Evolutionary conservation across 1,284 basidiomycete species (phyloP), one percentile per base, ranked within the genome.

Genomic region (Leccinum pallidistipes): DNA sequence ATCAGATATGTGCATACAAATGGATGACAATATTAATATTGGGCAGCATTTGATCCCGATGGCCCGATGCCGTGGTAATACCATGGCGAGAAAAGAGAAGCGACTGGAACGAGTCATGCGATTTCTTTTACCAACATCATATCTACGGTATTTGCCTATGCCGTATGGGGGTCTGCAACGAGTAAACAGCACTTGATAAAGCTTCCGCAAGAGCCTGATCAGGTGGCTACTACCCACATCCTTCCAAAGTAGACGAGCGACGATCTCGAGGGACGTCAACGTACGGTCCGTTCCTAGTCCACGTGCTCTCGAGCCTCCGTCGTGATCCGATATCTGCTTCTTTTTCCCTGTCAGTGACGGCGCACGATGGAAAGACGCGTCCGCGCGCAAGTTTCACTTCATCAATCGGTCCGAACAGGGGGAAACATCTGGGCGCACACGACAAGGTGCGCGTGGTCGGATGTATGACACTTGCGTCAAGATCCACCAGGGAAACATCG

Each of bases 211-310:
- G 24, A 29, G 52, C 32, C 54, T 58, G 56, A 70, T 66, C 66
- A 58, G 50, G 60, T 58, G 64, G 58, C 54, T 55, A 65, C 40
- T 55, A 65, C 40, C 71, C 68, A 66, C 66, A 62, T 67, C 69
- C 49, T 68, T 73, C 71, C 68, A 70, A 65, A 68, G 54, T 11
- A 27, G 55, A 57, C 57, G 27, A 55, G 50, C 16, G 68, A 67
- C 38, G 69, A 71, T 69, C 69, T 47, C 16, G 12, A 65, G 52
- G 47, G 53, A 67, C 58, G 63, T 66, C 54, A 61, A 60, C 43
- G 4, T n/a, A 49, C 36, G 7, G 55, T 56, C 55, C 29, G 59
- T 56, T 21, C 55, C 34, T 16, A 31, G 52, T 43, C 31, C 59
- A 51, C 66, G 56, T 49, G 50, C 43, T 40, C 6, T 54, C 8